A percentile compares a stretch with the other conserved stretches of the same genome.
Evolutionary conservation across 202 grass and related monocot genomes (phyloP).

Genomic region (Zoysia matrella): DNA sequence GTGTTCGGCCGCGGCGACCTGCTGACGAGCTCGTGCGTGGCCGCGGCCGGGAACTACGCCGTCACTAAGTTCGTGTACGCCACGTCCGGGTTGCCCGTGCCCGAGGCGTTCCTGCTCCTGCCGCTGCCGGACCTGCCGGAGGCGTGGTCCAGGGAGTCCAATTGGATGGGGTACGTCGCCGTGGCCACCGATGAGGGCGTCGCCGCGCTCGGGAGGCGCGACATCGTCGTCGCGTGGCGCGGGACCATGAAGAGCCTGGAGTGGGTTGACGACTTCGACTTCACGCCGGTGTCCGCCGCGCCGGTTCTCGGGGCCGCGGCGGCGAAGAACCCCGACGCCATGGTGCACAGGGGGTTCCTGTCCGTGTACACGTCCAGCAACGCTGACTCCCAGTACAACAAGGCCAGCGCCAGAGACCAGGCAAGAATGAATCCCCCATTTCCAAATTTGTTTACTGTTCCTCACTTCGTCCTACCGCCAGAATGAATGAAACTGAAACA

Average conservation of each 20-base stretch:
- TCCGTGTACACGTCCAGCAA: constrained; percentile 69
- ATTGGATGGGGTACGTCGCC: constrained; percentile 86
- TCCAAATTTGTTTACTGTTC: not conserved
- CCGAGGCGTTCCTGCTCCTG: too few species aligned
- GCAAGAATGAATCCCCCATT: constrained; percentile 25
- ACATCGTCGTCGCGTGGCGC: too few species aligned
- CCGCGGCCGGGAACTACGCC: constrained; percentile 45
- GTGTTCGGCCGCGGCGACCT: constrained; percentile 51
- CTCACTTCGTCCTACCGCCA: not conserved
- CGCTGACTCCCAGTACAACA: constrained; percentile 59
- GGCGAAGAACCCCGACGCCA: not conserved
- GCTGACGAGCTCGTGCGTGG: constrained; percentile 25
- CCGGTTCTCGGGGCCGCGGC: constrained; percentile 45
- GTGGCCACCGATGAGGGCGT: constrained; percentile 71
- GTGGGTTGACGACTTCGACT: too few species aligned
- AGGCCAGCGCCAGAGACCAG: not conserved
- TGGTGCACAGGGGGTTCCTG: constrained; percentile 70
- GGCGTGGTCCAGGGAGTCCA: too few species aligned
- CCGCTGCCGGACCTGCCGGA: too few species aligned
- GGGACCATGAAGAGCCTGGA: too few species aligned
- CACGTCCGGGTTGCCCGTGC: constrained; percentile 37
- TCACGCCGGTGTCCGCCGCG: constrained; percentile 8
- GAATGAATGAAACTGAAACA: not conserved
- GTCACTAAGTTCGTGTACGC: constrained; percentile 69
- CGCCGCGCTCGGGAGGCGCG: constrained; percentile 36